Conservation (phyloP, 352 stramenopile species). For the Phytopythium ostracodes region DNA sequence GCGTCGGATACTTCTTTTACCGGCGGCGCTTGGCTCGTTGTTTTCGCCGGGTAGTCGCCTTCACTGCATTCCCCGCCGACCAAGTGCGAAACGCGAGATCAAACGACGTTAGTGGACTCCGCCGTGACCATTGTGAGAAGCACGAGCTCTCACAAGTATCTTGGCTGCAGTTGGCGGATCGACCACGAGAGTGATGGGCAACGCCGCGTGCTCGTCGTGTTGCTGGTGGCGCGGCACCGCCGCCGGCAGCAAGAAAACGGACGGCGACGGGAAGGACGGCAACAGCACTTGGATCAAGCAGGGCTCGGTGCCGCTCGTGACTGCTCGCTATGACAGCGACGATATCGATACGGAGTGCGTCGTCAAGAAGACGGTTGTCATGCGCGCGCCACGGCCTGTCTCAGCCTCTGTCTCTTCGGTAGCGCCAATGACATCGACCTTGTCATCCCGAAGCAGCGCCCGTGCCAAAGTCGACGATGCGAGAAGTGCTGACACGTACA, state of each 20-base stretch:
- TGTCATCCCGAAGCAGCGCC: constrained; percentile 5
- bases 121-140: not conserved
- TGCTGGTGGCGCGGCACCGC: constrained; percentile 4
- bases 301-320: constrained; percentile 54
- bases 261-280: constrained; percentile 18
- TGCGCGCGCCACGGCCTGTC: constrained; percentile 32
- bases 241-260: not conserved
- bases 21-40: not conserved
- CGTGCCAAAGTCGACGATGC: constrained; percentile 8
- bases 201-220: constrained; percentile 7
- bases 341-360: constrained; percentile 25
- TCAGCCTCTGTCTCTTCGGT: constrained; percentile 8
- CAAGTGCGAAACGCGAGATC: not conserved
- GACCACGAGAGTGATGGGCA: not conserved
- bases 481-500: not conserved
- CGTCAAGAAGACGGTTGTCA: constrained; percentile 54
- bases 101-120: not conserved
- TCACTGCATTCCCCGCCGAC: not conserved
- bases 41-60: not conserved
- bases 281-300: constrained; percentile 58
- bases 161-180: not conserved
- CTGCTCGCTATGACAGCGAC: constrained; percentile 28
- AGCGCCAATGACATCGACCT: constrained; percentile 2
- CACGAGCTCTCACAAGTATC: not conserved
- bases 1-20: constrained; percentile 1